A percentile compares a stretch with the other conserved stretches of the same genome.
Evolutionary conservation across 495 filamentous ascomycete species (phyloP).

Genomic region (Friedmanniomyces simplex): DNA sequence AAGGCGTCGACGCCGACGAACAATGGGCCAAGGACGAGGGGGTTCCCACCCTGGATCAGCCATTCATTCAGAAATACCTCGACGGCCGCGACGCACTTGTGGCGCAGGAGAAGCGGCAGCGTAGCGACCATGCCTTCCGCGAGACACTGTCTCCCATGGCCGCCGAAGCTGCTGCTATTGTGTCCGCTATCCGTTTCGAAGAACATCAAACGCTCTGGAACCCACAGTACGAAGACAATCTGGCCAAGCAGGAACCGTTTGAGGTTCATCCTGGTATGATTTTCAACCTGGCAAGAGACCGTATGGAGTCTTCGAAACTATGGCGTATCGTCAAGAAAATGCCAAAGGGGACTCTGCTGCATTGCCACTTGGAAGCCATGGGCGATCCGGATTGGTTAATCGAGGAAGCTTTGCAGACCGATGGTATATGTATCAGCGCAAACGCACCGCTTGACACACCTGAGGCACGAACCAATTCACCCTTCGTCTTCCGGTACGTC

Average conservation of each 20-base stretch:
- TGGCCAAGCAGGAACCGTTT: conserved; percentile 42
- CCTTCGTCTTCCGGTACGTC: conserved; percentile 47
- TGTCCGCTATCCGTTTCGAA: conserved; percentile 62
- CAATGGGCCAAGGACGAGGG: conserved; percentile 45
- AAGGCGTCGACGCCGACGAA: conserved; percentile 17
- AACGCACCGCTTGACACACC: conserved; percentile 41
- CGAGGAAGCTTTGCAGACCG: conserved; percentile 55
- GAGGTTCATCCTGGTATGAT: conserved; percentile 76
- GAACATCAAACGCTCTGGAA: conserved; percentile 68
- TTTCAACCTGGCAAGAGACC: conserved; percentile 67
- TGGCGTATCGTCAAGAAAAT: conserved; percentile 77
- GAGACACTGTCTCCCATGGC: conserved; percentile 64
- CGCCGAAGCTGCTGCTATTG: conserved; percentile 62
- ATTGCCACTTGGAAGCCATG: conserved; percentile 85
- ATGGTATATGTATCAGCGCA: conserved; percentile 61
- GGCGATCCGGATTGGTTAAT: conserved; percentile 74
- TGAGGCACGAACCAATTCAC: conserved; percentile 37
- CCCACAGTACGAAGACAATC: conserved; percentile 52
- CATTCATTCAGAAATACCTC: conserved; percentile 71
- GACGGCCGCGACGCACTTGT: conserved; percentile 67
- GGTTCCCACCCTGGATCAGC: conserved; percentile 47
- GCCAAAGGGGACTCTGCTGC: conserved; percentile 85
- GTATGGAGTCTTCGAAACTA: conserved; percentile 70
- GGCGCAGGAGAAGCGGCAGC: conserved; percentile 64
- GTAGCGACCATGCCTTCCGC: conserved; percentile 61